A percentile compares a stretch with the other conserved stretches of the same genome.
These are phyloP conservation scores for Lagenidium giganteum DNA, from an alignment of 352 stramenopile genomes.

Conservation along the genomic window DNA sequence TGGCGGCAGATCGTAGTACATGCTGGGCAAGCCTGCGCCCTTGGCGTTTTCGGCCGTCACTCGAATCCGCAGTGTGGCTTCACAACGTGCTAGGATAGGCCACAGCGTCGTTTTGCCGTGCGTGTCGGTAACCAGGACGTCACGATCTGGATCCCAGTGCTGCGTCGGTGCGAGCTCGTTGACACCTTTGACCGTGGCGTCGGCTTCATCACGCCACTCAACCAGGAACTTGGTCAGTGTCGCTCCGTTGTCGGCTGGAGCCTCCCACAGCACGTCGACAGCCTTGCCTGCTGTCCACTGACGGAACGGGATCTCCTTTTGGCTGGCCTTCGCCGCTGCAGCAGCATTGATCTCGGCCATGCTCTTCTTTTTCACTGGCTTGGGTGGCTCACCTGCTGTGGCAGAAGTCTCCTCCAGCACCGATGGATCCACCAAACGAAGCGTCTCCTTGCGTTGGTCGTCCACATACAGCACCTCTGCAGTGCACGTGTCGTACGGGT, in stretches of 20 bases:
- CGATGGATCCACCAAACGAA: conserved; percentile 46
- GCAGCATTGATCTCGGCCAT: conserved; percentile 41
- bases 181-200: conserved; percentile 17
- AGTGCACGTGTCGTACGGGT: conserved; percentile 54
- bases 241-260: conserved; percentile 53
- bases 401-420: conserved; percentile 20
- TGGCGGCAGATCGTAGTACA: conserved; percentile 43
- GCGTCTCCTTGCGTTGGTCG: conserved; percentile 57
- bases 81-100: conserved; percentile 41
- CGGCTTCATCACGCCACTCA: conserved; percentile 61
- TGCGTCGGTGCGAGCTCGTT: conserved; percentile 15
- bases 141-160: no score
- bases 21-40: conserved; percentile 46
- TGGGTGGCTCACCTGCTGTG: no score
- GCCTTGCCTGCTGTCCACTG: conserved; percentile 64
- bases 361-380: conserved; percentile 22
- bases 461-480: conserved; percentile 57
- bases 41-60: conserved; percentile 61
- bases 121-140: no score
- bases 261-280: conserved; percentile 65
- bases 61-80: conserved; percentile 41
- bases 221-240: conserved; percentile 58
- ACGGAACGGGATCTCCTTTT: conserved; percentile 50
- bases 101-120: conserved; percentile 67
- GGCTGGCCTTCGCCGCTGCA: conserved; percentile 27